phyloP scores from a whole-genome alignment of 2,329 filamentous ascomycete species.

The Rhytidhysteron rufulum region DNA sequence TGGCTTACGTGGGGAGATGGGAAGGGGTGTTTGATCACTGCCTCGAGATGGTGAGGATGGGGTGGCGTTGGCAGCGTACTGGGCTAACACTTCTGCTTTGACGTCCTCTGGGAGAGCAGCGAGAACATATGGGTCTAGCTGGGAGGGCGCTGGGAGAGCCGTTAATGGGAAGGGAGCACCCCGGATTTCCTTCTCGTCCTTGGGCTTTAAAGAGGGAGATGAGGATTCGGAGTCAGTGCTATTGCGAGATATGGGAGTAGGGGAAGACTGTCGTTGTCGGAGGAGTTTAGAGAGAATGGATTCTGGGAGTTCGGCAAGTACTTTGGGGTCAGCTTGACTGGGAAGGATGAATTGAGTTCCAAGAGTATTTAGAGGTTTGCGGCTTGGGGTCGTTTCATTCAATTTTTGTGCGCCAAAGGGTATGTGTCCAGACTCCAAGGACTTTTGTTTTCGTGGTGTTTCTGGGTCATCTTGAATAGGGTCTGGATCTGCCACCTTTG shows the following conservation, averaged over 20 bases:
- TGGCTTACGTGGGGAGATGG: constrained; percentile 50
- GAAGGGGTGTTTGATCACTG: constrained; percentile 33
- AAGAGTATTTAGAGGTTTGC: constrained; percentile 68
- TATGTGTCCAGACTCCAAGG: constrained; percentile 26
- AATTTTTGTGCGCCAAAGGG: constrained; percentile 34
- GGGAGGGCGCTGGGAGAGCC: constrained; percentile 60
- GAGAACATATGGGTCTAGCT: constrained; percentile 82
- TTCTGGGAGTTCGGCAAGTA: constrained; percentile 75
- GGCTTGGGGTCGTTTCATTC: constrained; percentile 50
- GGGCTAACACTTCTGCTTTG: constrained; percentile 74
- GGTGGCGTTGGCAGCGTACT: constrained; percentile 50
- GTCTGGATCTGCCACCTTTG: constrained; percentile 28
- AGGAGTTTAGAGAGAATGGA: constrained; percentile 78
- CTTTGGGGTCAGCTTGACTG: constrained; percentile 72
- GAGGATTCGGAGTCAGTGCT: constrained; percentile 1
- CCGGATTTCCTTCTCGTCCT: constrained; percentile 5
- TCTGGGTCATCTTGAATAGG: constrained; percentile 46
- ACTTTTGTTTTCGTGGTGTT: constrained; percentile 34
- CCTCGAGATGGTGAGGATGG: constrained; percentile 26
- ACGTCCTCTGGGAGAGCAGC: constrained; percentile 80
- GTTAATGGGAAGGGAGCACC: constrained; percentile 28
- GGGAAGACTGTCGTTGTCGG: constrained; percentile 23
- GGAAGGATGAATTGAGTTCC: constrained; percentile 94
- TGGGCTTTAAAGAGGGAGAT: constrained; percentile 11
- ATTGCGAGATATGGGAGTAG: constrained; percentile 18